Conservation (phyloP, 352 stramenopile species). For the Halophytophthora polymorphica region DNA sequence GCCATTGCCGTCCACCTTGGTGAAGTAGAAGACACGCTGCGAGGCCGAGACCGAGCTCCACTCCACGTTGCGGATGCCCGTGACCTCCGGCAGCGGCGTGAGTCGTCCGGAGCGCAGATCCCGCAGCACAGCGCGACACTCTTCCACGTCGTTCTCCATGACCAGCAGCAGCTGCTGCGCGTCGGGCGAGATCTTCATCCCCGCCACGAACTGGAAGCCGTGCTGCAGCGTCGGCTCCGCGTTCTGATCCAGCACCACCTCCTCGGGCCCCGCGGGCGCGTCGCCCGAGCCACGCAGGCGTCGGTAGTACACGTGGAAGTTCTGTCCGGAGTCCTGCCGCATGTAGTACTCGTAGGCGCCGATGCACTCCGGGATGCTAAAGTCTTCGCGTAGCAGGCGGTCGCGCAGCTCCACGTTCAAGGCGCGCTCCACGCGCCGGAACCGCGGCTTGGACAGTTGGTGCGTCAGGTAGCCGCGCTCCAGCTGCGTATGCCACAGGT, state of each 20-base stretch:
- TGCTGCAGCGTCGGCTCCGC: conserved; percentile 47
- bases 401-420: conserved; percentile 69
- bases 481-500: conserved; percentile 19
- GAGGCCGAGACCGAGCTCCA: conserved; percentile 31
- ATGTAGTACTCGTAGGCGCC: conserved; percentile 77
- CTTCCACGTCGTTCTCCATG: conserved; percentile 67
- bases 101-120: conserved; percentile 34
- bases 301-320: conserved; percentile 82
- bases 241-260: conserved; percentile 82
- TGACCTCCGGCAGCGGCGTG: conserved; percentile 29
- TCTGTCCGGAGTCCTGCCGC: conserved; percentile 49
- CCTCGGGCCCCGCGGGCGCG: conserved; percentile 19
- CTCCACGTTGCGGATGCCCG: conserved; percentile 68
- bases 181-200: conserved; percentile 78
- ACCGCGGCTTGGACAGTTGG: conserved; percentile 49
- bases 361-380: conserved; percentile 72
- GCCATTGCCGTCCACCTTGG: conserved; percentile 57
- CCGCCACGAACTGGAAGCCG: conserved; percentile 61
- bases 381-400: conserved; percentile 58
- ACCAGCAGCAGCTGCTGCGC: conserved; percentile 58
- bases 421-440: conserved; percentile 54
- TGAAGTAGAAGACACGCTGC: conserved; percentile 64
- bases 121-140: conserved; percentile 48
- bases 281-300: conserved; percentile 20
- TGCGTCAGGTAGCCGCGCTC: conserved; percentile 53